Percentiles rank a stretch among this genome's conserved stretches.
Evolutionary conservation across 192 early-diverging fungal species (phyloP).

Genomic region (Coemansia sp.): DNA sequence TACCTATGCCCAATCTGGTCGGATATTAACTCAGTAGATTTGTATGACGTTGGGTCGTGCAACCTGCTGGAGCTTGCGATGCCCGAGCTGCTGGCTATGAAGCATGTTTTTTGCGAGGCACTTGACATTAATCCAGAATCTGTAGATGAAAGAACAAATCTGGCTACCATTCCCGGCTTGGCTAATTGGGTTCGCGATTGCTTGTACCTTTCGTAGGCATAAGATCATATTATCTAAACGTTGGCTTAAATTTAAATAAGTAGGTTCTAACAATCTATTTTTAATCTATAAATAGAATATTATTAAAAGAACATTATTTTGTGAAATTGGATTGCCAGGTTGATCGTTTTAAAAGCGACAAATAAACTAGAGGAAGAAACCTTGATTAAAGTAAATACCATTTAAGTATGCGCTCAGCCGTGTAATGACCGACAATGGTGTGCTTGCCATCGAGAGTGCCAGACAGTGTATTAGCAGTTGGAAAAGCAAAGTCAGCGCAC

Average conservation of each 20-base stretch:
- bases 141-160: slow-evolving; percentile 34
- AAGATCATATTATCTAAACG: background rate
- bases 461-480: no score
- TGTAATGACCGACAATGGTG: no score
- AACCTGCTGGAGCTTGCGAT: slow-evolving; percentile 45
- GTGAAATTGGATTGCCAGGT: background rate
- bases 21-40: slow-evolving; percentile 48
- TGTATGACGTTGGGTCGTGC: slow-evolving; percentile 49
- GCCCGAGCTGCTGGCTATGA: slow-evolving; percentile 50
- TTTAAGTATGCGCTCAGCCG: no score
- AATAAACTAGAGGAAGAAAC: no score
- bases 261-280: background rate
- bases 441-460: no score
- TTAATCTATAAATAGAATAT: background rate
- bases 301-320: background rate
- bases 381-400: no score
- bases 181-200: slow-evolving; percentile 43
- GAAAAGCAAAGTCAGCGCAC: no score
- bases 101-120: slow-evolving; percentile 50
- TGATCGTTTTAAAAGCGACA: no score
- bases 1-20: slow-evolving; percentile 54
- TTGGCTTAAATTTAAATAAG: background rate
- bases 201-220: slow-evolving; percentile 15
- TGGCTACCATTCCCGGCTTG: slow-evolving; percentile 41
- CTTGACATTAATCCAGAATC: slow-evolving; percentile 39